Evolutionary conservation across 2,329 filamentous ascomycete species (phyloP), one percentile per base, ranked within the genome.

Genomic region (Zopfia rhizophila): DNA sequence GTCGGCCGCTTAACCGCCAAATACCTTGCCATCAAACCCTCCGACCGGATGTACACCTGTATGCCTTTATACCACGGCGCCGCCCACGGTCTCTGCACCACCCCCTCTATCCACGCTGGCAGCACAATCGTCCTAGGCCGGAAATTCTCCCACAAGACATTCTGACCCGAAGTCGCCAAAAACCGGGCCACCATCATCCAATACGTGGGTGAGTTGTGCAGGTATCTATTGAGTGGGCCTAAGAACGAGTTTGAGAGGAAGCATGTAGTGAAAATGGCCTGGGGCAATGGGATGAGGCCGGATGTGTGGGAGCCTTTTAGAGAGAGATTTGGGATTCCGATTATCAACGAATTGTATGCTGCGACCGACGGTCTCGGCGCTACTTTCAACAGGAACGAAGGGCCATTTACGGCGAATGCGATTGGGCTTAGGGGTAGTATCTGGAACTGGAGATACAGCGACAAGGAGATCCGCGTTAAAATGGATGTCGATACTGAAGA

Each of bases 281-380:
- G 65, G 66, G 71, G 72, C 10, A 75, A 75, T 37, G 72, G 72
- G n/a, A 71, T 75, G 67, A 50, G 72, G 10, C 68, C 70, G 10
- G 72, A 75, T 47, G 70, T 75, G 0, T 75, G 72, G 70, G 68
- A 72, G 41, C 59, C 56, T 0, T 75, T 75, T 44, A 62, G 69
- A 13, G 53, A 73, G 37, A 61, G 72, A 2, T 75, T 74, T 47
- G 61, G 61, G 11, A 72, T 74, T 27, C 64, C 67, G 4, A 53
- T 66, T 13, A 72, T 75, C 43, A 64, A 71, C 25, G 72, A 75
- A 51, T 51, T 74, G 12, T 75, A 72, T 40, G 70, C 68, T 3
- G 69, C 69, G 7, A 74, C 71, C 1, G 72, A 75, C 48, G 72
- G 72, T 2, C 31, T 72, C 6, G 69, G 64, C 1, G 38, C 63